Evolutionary conservation across 768 basidiomycete species (phyloP).

Genomic region (Pilatotrama ljubarskyi): DNA sequence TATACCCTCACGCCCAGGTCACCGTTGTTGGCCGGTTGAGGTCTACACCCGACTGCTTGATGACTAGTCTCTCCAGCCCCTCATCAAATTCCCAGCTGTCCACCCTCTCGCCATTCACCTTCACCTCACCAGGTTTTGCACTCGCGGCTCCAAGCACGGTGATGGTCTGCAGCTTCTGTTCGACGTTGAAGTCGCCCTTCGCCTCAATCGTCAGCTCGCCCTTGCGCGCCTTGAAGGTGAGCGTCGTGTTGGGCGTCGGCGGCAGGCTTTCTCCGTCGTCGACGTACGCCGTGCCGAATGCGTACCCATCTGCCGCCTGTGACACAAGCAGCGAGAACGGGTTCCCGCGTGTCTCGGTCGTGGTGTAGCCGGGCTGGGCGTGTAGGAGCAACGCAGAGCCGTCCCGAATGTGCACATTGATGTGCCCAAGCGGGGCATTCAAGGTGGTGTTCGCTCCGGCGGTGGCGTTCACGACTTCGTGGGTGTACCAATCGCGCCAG

Average conservation of each 20-base stretch:
- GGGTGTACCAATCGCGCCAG: constrained; percentile 79
- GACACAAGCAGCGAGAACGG: constrained; percentile 66
- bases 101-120: constrained; percentile 24
- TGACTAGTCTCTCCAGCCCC: constrained; percentile 43
- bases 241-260: constrained; percentile 51
- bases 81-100: constrained; percentile 42
- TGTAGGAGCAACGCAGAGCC: constrained; percentile 67
- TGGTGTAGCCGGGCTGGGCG: constrained; percentile 62
- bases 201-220: constrained; percentile 40
- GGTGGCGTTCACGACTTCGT: constrained; percentile 49
- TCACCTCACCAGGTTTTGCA: constrained; percentile 41
- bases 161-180: constrained; percentile 50
- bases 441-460: constrained; percentile 49
- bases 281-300: constrained; percentile 61
- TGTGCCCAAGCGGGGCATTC: constrained; percentile 69
- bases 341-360: constrained; percentile 60
- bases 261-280: constrained; percentile 70
- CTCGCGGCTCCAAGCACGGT: constrained; percentile 53
- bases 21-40: constrained; percentile 44
- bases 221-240: constrained; percentile 44
- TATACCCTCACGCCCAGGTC: constrained; percentile 35
- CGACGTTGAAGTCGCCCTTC: constrained; percentile 43
- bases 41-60: constrained; percentile 40
- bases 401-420: constrained; percentile 76
- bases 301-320: constrained; percentile 45